Base-by-base conservation (phyloP, 345 rosid species). In the Carallia pectinifolia region DNA sequence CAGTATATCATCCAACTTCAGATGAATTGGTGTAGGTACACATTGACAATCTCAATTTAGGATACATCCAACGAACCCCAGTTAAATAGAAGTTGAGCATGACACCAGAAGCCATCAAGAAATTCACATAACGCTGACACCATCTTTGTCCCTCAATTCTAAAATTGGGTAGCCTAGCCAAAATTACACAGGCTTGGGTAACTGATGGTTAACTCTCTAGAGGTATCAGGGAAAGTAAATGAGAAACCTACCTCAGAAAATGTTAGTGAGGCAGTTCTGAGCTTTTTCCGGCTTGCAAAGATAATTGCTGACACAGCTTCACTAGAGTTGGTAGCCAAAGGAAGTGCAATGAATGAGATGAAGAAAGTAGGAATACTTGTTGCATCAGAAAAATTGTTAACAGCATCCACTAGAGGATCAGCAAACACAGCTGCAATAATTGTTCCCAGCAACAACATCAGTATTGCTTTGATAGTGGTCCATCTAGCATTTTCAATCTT, bases 361-460 rank as follows among this genome's bases (percentile, higher is more conserved):
- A 95, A 95, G 85, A 95, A 95, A 67, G 98, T 77, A 16, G 99
- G 97, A 72, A 95, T 92, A 63, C 91, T 86, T n/a, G 99, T 92
- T 6, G 97, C 96, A 67, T 75, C 81, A 1, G 98, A 95, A 75
- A 92, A 92, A 77, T 92, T 84, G 74, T 92, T 90, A 23, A 92
- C 97, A 4, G 86, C 92, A 73, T 95, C 99, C 2, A 92, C 99
- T n/a, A 92, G 85, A 38, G 98, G 97, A 81, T 95, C 99, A 9
- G 99, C 99, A 74, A 95, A 90, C 15, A 73, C 92, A 79, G 94
- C 99, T 16, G 98, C 97, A 72, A 95, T 86, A 58, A 83, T 0
- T 54, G 97, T 83, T 72, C 99, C 99, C 13, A 88, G n/a, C 44
- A 92, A 69, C 83, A 95, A 74, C 79, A 90, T 13, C 50, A 85